A percentile compares a stretch with the other conserved stretches of the same genome.
These are phyloP conservation scores for Penicillium ucsense DNA, from an alignment of 495 filamentous ascomycete genomes.

Conservation along the genomic window DNA sequence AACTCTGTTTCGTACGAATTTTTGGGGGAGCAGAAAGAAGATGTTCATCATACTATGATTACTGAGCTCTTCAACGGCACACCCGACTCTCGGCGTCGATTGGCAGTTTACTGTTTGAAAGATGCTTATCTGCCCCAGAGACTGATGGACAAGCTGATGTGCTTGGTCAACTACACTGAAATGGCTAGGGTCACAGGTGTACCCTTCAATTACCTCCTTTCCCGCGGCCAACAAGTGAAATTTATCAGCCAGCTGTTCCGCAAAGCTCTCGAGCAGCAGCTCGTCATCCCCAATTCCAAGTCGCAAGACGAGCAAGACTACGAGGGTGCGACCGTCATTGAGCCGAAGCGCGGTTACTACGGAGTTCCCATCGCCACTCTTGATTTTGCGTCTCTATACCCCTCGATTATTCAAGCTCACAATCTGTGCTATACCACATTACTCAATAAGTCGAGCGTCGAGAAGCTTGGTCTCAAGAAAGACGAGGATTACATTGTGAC, in stretches of 20 bases:
- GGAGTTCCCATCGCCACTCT: constrained; percentile 90
- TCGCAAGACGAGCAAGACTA: constrained; percentile 71
- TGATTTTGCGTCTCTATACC: constrained; percentile 97
- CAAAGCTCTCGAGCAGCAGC: constrained; percentile 80
- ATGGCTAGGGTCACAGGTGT: constrained; percentile 99
- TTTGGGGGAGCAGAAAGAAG: constrained; percentile 94
- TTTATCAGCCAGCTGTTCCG: constrained; percentile 97
- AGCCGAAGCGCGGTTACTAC: constrained; percentile 86
- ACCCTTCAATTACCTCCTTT: constrained; percentile 88
- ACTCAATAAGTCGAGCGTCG: constrained; percentile 68
- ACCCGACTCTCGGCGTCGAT: constrained; percentile 74
- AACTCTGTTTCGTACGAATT: constrained; percentile 98
- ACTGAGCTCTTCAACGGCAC: constrained; percentile 95
- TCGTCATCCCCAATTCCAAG: constrained; percentile 82
- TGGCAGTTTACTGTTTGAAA: constrained; percentile 96
- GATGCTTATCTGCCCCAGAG: constrained; percentile 94
- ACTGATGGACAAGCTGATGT: constrained; percentile 95
- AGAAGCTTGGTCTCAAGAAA: constrained; percentile 62
- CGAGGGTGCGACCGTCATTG: constrained; percentile 96
- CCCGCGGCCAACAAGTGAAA: constrained; percentile 92
- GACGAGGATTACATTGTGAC: constrained; percentile 95
- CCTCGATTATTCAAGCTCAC: constrained; percentile 97
- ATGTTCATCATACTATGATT: constrained; percentile 98
- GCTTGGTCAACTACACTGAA: constrained; percentile 95
- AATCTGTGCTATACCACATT: constrained; percentile 98